Evolutionary conservation across 2,329 filamentous ascomycete species (phyloP).

Genomic region (Aspergillus oerlinghausenensis): DNA sequence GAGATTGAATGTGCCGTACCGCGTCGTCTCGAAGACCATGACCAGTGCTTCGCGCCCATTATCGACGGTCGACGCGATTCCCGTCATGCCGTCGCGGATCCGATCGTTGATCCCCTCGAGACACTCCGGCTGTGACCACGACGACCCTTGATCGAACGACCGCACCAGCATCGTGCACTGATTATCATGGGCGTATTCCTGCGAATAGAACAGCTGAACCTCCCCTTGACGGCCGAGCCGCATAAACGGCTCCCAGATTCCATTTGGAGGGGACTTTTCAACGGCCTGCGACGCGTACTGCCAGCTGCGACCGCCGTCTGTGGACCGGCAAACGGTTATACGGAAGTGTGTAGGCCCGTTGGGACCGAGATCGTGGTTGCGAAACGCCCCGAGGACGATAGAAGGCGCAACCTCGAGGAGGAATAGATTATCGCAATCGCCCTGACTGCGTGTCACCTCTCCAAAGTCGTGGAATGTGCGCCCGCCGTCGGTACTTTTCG

Average conservation of each 20-base stretch:
- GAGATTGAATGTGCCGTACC: conserved; percentile 38
- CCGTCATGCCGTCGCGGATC: conserved; percentile 40
- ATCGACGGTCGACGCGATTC: conserved; percentile 34
- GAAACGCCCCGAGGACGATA: conserved; percentile 44
- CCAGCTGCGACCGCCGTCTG: conserved; percentile 43
- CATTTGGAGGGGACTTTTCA: conserved; percentile 36
- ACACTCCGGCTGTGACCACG: conserved; percentile 42
- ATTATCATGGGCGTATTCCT: conserved; percentile 44
- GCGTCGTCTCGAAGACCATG: conserved; percentile 47
- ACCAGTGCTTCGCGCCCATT: conserved; percentile 34
- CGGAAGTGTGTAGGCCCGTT: conserved; percentile 41
- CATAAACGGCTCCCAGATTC: conserved; percentile 51
- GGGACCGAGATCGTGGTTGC: conserved; percentile 43
- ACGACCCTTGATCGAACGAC: conserved; percentile 41
- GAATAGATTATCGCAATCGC: conserved; percentile 48
- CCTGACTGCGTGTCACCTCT: conserved; percentile 41
- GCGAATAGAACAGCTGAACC: conserved; percentile 45
- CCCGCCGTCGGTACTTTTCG: conserved; percentile 43
- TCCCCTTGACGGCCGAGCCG: conserved; percentile 34
- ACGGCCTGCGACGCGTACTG: conserved; percentile 42
- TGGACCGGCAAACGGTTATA: conserved; percentile 48
- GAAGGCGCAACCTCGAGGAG: conserved; percentile 38
- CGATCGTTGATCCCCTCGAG: conserved; percentile 38
- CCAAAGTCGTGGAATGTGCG: conserved; percentile 38
- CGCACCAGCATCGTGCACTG: conserved; percentile 49